Evolutionary conservation across 1,284 basidiomycete species (phyloP), one percentile per base, ranked within the genome.

Genomic region (Phellopilus nigrolimitatus): DNA sequence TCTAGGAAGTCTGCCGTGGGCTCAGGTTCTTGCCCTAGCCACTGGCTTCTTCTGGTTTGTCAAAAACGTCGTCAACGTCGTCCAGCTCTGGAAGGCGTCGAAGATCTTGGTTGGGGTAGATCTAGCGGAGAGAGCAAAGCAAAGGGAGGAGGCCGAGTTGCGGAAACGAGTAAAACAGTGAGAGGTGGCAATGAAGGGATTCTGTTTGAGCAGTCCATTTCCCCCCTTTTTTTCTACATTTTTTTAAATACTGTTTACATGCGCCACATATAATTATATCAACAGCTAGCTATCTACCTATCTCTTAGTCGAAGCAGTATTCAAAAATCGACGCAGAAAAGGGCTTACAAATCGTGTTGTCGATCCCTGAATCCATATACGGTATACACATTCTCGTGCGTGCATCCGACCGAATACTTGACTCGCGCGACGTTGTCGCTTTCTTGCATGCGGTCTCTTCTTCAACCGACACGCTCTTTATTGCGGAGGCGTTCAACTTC

Each of bases 1-100:
- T 56, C 43, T 74, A 17, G 61, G 64, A 5, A 57, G 63, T 34
- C 62, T 88, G 57, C 91, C 90, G n/a, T 95, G 88, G 82, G 85
- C 95, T 0, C 82, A 91, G 65, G 61, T 88, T 7, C 67, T 95
- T 56, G 93, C 88, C 0, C 59, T 72, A 15, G 17, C 83, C 44
- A 86, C 79, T 33, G 76, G 79, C 61, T 89, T 87, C 1, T 72
- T 97, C 51, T 95, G 84, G 63, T 64, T 82, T 8, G 68, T 77
- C 56, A 99, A 99, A 76, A 97, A 99, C 67, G 64, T 95, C 55
- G 92, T 99, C 73, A 98, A 97, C 68, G 70, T 89, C 39, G 94
- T 99, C 5, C 97, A 99, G 68, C 84, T 98, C 59, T 98, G 95
- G 95, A 99, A 99, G 68, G 95, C 95, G 22, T 90, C 90, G 13